Conservation (phyloP, 495 filamentous ascomycete genomes). For the Tuber melanosporum region DNA sequence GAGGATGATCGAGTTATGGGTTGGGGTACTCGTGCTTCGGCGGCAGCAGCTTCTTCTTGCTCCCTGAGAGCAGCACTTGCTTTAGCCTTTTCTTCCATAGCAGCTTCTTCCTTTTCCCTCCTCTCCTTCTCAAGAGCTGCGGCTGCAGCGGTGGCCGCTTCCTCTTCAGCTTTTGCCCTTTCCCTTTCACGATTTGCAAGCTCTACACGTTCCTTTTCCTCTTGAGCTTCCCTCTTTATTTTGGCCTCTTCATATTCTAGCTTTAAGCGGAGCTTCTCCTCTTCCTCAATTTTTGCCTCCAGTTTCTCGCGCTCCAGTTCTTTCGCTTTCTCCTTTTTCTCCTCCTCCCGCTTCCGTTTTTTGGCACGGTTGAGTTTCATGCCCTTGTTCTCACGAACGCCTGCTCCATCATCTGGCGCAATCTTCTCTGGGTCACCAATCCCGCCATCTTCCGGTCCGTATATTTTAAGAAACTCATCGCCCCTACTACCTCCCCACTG, state of each 20-base stretch:
- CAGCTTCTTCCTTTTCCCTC: conserved; percentile 41
- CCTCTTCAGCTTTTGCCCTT: conserved; percentile 25
- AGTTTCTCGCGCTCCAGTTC: conserved; percentile 29
- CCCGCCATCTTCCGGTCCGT: conserved; percentile 39
- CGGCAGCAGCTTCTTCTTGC: conserved; percentile 45
- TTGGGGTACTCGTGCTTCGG: conserved; percentile 19
- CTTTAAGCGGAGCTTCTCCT: conserved; percentile 18
- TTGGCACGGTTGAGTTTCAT: conserved; percentile 42
- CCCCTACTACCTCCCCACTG: conserved; percentile 34
- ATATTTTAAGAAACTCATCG: conserved; percentile 30
- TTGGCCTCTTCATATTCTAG: background rate
- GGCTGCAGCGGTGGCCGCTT: conserved; percentile 29
- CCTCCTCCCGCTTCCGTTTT: conserved; percentile 60
- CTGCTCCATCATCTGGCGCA: conserved; percentile 35
- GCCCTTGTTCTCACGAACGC: conserved; percentile 40
- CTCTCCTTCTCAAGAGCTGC: conserved; percentile 30
- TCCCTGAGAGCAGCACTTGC: conserved; percentile 44
- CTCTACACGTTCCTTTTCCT: conserved; percentile 27
- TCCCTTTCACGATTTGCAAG: conserved; percentile 21
- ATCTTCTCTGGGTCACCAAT: conserved; percentile 41
- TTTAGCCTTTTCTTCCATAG: conserved; percentile 34
- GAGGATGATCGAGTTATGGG: conserved; percentile 42
- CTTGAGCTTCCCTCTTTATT: conserved; percentile 15
- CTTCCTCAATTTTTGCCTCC: conserved; percentile 23
- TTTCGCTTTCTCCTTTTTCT: conserved; percentile 38